Evolutionary conservation across 495 filamentous ascomycete species (phyloP), one percentile per base, ranked within the genome.

Genomic region (Aspergillus incahuasiensis): DNA sequence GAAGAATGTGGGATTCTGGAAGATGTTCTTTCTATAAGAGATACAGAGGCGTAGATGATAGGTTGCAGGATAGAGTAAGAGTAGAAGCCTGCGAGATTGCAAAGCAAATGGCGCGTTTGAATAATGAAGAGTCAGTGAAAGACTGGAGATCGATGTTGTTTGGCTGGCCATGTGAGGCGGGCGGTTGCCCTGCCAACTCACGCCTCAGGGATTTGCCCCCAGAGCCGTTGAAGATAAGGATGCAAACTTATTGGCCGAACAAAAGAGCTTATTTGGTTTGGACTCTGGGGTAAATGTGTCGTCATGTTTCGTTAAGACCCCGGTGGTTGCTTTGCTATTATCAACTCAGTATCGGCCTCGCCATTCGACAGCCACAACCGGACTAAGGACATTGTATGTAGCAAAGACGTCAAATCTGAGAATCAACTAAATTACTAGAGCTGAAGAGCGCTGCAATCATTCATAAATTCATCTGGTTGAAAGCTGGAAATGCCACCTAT

Each of bases 121-220:
- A 12, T 4, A 13, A 19, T n/a, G 18, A 22, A 12, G 12, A 13
- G 22, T 11, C 3, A 42, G 9, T 39, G 21, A 30, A 52, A n/a
- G n/a, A 12, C n/a, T 43, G 22, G 13, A 28, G 21, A 7, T 43
- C 16, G 25, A 34, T 52, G 35, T 51, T 51, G 48, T 15, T 51
- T 51, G 22, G 28, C 34, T 41, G 16, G 11, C 22, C 32, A 15
- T 1, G 35, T 13, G 21, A 22, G 12, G 19, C 32, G 35, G 35
- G 6, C 8, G 35, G 49, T 52, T 52, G 49, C 49, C 39, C 38
- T 52, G 49, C 49, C 49, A 52, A 52, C 49, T 20, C 22, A 46
- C 28, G 20, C 6, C 16, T 19, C 9, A 5, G 30, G 6, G 16
- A 32, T 48, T 8, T 34, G 13, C 47, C 24, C 8, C 6, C 32